These are phyloP conservation scores for Nephelium lappaceum DNA, from an alignment of 345 rosid genomes.

Conservation along the genomic window DNA sequence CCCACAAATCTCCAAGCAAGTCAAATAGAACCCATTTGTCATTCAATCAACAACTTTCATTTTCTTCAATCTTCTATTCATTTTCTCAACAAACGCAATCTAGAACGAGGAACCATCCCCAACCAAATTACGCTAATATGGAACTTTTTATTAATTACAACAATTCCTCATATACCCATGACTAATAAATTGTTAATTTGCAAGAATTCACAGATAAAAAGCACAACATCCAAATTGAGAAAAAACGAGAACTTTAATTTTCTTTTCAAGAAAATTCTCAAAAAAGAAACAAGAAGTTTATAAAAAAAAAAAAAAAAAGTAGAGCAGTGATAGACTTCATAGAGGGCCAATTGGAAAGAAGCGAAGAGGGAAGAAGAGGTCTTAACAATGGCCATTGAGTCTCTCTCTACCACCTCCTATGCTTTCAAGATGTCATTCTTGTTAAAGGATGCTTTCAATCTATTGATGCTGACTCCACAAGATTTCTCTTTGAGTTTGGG, in stretches of 20 bases:
- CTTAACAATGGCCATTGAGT: constrained; percentile 74
- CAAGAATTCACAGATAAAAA: background rate
- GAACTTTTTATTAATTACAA: background rate
- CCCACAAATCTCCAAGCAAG: background rate
- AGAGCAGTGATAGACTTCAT: constrained; percentile 55
- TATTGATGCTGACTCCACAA: too few species aligned
- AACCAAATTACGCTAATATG: background rate
- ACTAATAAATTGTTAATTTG: background rate
- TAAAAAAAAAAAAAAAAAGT: background rate
- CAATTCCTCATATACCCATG: background rate
- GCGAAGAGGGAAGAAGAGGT: constrained; percentile 81
- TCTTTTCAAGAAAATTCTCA: background rate
- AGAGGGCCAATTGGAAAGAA: constrained; percentile 77
- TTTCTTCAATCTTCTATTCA: background rate
- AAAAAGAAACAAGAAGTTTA: constrained; percentile 2
- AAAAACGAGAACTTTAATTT: background rate
- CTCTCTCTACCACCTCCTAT: constrained; percentile 77
- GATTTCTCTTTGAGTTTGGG: too few species aligned
- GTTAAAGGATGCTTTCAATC: constrained; percentile 34
- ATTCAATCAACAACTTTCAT: background rate
- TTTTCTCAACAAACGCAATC: background rate
- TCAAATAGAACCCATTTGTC: background rate
- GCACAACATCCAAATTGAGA: background rate
- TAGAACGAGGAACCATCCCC: background rate
- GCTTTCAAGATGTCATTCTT: constrained; percentile 61